Base-by-base conservation (phyloP, 2,329 filamentous ascomycete species). In the Phaeosphaeria sp. region DNA sequence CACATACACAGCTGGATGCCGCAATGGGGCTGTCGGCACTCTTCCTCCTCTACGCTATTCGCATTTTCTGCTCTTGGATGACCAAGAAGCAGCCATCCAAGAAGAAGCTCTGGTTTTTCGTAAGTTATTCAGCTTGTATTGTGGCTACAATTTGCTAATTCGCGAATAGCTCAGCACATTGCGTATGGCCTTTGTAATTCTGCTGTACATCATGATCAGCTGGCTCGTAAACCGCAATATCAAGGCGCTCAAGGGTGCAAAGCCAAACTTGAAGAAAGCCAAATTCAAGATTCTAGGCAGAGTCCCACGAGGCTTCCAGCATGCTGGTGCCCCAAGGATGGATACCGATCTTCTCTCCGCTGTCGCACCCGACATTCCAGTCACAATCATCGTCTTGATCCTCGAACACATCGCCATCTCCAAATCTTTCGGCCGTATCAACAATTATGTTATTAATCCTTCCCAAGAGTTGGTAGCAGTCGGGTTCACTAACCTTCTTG, bases 361-460 rank as follows among this genome's bases (percentile, higher is more conserved):
- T 0, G 92, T 96, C 71, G 83, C 85, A 0, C 82, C 83, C 44
- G 85, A 97, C 63, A 81, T 98, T 3, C 95, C 95, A 0, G 90
- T 91, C 7, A 89, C 90, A 0, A 89, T 97, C 52, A 96, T 98
- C 64, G 93, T 99, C n/a, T 84, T 98, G 56, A 84, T 98, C 36
- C 96, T 98, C 60, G 95, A 98, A 78, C 94, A 98, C 75, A 97
- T 98, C 68, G 93, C 94, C 48, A 97, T 98, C 62, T 92, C 93
- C 18, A 99, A 98, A 77, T 97, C 94, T 0, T 98, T 99, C 67
- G 95, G 95, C 10, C 87, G 94, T 58, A 87, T 97, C 68, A 98
- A 97, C 82, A 96, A 97, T 80, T 99, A 99, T 78, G 89, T 87
- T 17, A 97, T 99, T 74, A 89, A 97, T 67, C 93, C 95, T 0